Base-by-base conservation (phyloP, 2,329 filamentous ascomycete genomes). In the Aspergillus luchuensis region DNA sequence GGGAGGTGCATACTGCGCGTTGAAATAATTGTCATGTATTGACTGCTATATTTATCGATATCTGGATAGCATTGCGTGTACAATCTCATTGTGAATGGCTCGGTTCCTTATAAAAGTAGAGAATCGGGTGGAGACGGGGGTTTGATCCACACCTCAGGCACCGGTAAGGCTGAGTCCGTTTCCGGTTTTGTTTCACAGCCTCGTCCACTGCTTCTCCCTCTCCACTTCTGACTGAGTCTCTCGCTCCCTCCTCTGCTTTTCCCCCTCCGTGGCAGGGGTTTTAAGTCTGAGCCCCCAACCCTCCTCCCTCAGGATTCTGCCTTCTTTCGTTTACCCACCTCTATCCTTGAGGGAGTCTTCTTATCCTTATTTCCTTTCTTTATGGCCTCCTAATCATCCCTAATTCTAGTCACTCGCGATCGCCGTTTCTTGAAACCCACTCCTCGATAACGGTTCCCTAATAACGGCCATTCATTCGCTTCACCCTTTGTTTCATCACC, bases 1-100 rank as follows among this genome's bases (percentile, higher is more conserved):
- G 75, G 10, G 71, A 66, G 13, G 74, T 79, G 13, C 39, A 56
- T 49, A n/a, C 33, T 36, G 33, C 33, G 2, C 11, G 33, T 13
- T 36, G 33, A 36, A 36, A 13, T 36, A 10, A 36, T 13, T 15
- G 33, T 13, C 33, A 6, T 36, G 33, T 36, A 36, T 36, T 36
- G 11, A 36, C 33, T 36, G 33, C 21, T 23, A 49, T 45, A 17
- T 45, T 28, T 23, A 17, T 2, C 17, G 10, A 30, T 33, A 10
- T 5, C 10, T 25, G 25, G 47, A 13, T 23, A 45, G 41, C 41
- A 23, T 45, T 45, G 41, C 41, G 41, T 23, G 41, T 23, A 23
- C 21, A 21, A 45, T 45, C 33, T 43, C n/a, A 43, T 43, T n/a
- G 39, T 43, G 19, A 7, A 45, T 36, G 33, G 33, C 2, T 36